Base-by-base conservation (phyloP, 352 stramenopile genomes). In the Phytophthora sp. region DNA sequence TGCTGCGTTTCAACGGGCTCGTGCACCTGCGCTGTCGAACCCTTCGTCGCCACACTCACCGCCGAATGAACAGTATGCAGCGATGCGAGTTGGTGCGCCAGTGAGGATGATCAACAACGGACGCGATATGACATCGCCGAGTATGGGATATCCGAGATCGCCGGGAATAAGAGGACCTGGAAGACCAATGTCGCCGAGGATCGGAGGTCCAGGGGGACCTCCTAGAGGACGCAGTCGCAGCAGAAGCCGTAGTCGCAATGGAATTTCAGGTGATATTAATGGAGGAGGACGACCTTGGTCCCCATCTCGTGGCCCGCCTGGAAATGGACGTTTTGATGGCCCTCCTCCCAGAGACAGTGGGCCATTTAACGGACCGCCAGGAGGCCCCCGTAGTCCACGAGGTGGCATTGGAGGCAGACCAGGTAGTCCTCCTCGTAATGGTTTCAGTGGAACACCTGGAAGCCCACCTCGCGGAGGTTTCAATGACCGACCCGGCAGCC, bases 201-300 rank as follows among this genome's bases (percentile, higher is more conserved):
- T 58, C 49, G 41, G 38, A 57, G 45, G 45, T 31, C 49, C 26
- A 38, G 24, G 11, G 13, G 35, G 16, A 35, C 45, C 52, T 29
- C 16, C 30, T 7, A 50, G 44, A 59, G 38, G 57, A 46, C 64
- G 66, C 13, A 63, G 71, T 59, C 73, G 73, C 27, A 79, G 73
- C 41, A 66, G 71, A 73, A 86, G 76, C 58, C 73, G 64, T 29
- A 75, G 60, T 49, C 69, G 66, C 15, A 76, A 72, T 51, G 58
- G 69, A 16, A 69, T 63, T 24, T 63, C 63, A 27, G 66, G 42
- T 36, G 31, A 64, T 57, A 69, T 71, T 57, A 78, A 78, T 26
- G 62, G 60, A 64, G 20, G 45, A 38, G 39, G 49, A 4, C 58
- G 46, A n/a, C 38, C 59, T 21, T n/a, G 64, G 24, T 72, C 68